phyloP scores from a whole-genome alignment of 108 stramenopile genomes.

The Cyclotella choctawhatcheeana region DNA sequence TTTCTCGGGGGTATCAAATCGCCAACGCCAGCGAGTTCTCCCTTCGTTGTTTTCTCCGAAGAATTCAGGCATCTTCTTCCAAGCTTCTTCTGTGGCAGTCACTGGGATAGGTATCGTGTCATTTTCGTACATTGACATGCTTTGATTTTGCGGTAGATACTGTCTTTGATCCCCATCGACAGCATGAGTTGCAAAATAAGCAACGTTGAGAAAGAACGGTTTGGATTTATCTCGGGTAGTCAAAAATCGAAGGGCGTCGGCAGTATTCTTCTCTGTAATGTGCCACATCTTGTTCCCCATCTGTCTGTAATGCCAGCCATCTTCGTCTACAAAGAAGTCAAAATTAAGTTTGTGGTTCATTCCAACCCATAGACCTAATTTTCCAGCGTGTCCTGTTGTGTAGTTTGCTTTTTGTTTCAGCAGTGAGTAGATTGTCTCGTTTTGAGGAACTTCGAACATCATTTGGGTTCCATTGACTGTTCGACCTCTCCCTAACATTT shows the following conservation, averaged over 20 bases:
- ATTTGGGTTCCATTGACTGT: constrained; percentile 46
- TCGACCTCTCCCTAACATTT: constrained; percentile 49
- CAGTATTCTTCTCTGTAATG: constrained; percentile 71
- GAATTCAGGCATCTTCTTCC: constrained; percentile 60
- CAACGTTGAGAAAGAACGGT: constrained; percentile 76
- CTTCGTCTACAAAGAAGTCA: constrained; percentile 49
- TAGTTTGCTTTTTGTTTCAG: constrained; percentile 70
- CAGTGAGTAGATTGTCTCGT: constrained; percentile 70
- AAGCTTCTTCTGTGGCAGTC: constrained; percentile 54
- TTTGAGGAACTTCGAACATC: constrained; percentile 59
- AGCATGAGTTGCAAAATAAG: constrained; percentile 84
- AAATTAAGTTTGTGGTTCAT: constrained; percentile 35
- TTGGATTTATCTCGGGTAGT: constrained; percentile 53
- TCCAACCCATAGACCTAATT: constrained; percentile 56
- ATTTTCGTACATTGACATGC: constrained; percentile 61
- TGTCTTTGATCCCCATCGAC: constrained; percentile 56
- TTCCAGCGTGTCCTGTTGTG: constrained; percentile 72
- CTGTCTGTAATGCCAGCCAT: constrained; percentile 52
- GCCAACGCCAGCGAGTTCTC: constrained; percentile 61
- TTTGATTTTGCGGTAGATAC: constrained; percentile 64
- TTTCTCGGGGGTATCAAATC: constrained; percentile 66
- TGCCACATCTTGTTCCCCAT: constrained; percentile 45
- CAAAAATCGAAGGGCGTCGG: constrained; percentile 71
- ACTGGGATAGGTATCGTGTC: constrained; percentile 62
- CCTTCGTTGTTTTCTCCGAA: constrained; percentile 73